Base-by-base conservation (phyloP, 2,329 filamentous ascomycete species). In the Pseudomassariella vexata region DNA sequence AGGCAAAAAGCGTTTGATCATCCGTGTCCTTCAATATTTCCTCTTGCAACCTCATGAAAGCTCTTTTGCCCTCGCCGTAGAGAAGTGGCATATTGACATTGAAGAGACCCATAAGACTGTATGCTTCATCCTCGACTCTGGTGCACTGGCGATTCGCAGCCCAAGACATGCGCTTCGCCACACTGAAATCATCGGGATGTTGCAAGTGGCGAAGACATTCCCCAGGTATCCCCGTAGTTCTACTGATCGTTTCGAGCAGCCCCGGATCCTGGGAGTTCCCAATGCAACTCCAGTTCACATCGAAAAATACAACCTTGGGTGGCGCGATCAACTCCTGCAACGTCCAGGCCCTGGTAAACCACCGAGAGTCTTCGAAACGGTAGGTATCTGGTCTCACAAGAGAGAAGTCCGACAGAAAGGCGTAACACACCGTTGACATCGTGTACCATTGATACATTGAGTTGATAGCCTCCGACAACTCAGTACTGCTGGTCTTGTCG, bases 401-500 rank as follows among this genome's bases (percentile, higher is more conserved):
- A n/a, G n/a, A n/a, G 16, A 48, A 37, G 19, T 47, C 39, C 9
- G 37, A 30, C 14, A 52, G 28, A 28, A 42, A 49, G 3, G 42
- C 44, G n/a, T 47, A 50, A 31, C 49, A 49, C 6, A 42, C 8
- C 1, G n/a, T 20, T 2, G 47, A 36, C 2, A 37, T 26, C 6
- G 19, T 28, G 15, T 52, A 51, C 47, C 47, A 50, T 2, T 28
- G 31, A 9, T 44, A 51, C 47, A 50, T 47, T 9, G 31, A 26
- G 12, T 26, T n/a, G n/a, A 26, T 26, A 14, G 31, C 31, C 18
- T 34, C 31, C 5, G 31, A 40, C 8, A 52, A 35, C 25, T 52
- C 49, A 6, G 42, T 42, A 18, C 36, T 44, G 28, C 38, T 46
- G 9, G 41, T 31, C 17, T 48, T 47, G 35, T 52, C 47, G 33